Evolutionary conservation across 306 rosid species (phyloP), one percentile per base, ranked within the genome.

Genomic region (Vigna angularis): DNA sequence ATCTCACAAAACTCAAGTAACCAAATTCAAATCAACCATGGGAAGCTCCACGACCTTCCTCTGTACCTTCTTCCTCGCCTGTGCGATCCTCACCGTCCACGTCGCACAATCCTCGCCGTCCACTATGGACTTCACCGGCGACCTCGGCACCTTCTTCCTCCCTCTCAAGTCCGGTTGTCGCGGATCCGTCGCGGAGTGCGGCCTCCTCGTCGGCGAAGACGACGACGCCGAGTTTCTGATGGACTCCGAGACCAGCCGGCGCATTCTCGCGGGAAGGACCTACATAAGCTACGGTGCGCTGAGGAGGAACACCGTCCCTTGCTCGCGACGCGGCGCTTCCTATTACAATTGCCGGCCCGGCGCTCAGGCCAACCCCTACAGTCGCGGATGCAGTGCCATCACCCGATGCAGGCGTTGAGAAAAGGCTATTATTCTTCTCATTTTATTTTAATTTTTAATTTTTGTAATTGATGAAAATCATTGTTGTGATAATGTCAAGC

Each of bases 271-370:
- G 0, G 70, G 73, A 6, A 79, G 9, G 17, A 81, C 77, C 69
- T 94, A 94, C 85, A 92, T 94, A 18, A 92, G 98, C 94, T 94
- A 94, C 75, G 98, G 96, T 71, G 98, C 98, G 79, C 89, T 94
- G 75, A 87, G 90, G 90, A 89, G 93, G 89, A 94, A 92, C 94
- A 85, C 84, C 57, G 94, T 94, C 3, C 98, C 98, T 14, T 94
- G 97, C 84, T 94, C 97, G 0, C 73, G 93, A 12, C 97, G 97
- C 9, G 98, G 98, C 75, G 97, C 97, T 77, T 94, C 98, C 20
- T 94, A 94, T 78, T 94, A 92, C 87, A 94, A 94, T 75, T 94
- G 98, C 89, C 87, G 92, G 28, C 83, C 88, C 4, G 98, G 98
- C 2, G 97, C 90, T 75, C 97, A 83, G 91, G 97, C 98, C 5